Base-by-base conservation (phyloP, 768 basidiomycete genomes). In the Trametes villosa region DNA sequence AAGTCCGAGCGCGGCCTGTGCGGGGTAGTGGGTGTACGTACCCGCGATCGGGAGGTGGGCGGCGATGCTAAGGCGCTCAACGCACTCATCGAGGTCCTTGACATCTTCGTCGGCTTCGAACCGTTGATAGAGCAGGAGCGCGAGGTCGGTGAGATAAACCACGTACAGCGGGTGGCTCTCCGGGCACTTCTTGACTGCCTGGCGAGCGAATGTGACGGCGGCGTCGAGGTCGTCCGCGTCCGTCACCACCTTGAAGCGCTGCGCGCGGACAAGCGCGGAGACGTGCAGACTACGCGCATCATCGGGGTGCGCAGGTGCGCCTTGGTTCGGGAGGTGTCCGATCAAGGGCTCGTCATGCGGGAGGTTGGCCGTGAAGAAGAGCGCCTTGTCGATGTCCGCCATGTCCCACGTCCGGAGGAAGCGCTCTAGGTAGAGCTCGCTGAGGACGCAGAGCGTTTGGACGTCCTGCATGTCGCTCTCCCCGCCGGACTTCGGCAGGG, bases 191-290 rank as follows among this genome's bases (percentile, higher is more conserved):
- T 15, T 12, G 18, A 54, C 41, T 3, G 53, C 53, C 13, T 40
- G 33, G 27, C 53, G 53, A 1, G 17, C 41, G 53, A n/a, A 22
- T 3, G 30, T 33, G 2, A 54, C 53, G 30, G 53, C 41, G 9
- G 12, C 4, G 22, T 54, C 53, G n/a, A 54, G 42, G 41, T 54
- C 53, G 20, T n/a, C 41, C 12, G 45, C 31, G 53, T 54, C 42
- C 41, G 33, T 44, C 3, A 45, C 53, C 13, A 45, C 53, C 26
- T 42, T 31, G 53, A 54, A 54, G 29, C 53, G 53, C n/a, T 45
- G 29, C 11, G 53, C 53, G 17, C 12, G 20, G 9, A 26, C 27
- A 27, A 54, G 30, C 1, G 53, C 40, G 20, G 30, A 11, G 29
- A 54, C 7, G 18, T 24, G 42, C 8, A 45, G 29, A 17, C 41